Evolutionary conservation across 2,329 filamentous ascomycete genomes (phyloP).

Genomic region (Ophiostoma quercus): DNA sequence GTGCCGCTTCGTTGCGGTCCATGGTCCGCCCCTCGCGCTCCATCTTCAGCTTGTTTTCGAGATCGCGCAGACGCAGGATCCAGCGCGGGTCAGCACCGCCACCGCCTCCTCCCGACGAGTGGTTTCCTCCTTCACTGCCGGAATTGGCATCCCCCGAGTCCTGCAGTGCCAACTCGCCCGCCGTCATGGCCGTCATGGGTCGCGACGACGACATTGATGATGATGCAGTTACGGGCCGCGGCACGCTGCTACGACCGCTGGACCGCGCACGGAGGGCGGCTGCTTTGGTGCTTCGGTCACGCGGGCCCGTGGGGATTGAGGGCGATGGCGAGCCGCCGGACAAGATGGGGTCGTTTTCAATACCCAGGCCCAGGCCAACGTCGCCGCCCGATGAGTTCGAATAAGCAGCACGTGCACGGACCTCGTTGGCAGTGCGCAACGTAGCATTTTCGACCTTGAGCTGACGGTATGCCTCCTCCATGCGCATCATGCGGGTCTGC

Average conservation of each 20-base stretch:
- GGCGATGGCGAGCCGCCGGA: slow-evolving; percentile 48
- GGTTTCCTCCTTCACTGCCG: slow-evolving; percentile 32
- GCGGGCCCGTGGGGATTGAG: slow-evolving; percentile 50
- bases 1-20: slow-evolving; percentile 76
- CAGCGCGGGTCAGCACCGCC: slow-evolving; percentile 60
- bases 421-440: slow-evolving; percentile 58
- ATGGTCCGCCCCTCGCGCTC: slow-evolving; percentile 81
- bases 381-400: slow-evolving; percentile 29
- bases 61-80: slow-evolving; percentile 77
- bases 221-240: slow-evolving; percentile 26
- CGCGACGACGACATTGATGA: slow-evolving; percentile 23
- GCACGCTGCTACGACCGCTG: slow-evolving; percentile 27
- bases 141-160: slow-evolving; percentile 23
- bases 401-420: slow-evolving; percentile 47
- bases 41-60: slow-evolving; percentile 82
- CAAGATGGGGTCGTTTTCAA: slow-evolving; percentile 32
- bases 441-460: slow-evolving; percentile 65
- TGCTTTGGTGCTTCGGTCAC: slow-evolving; percentile 36
- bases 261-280: slow-evolving; percentile 25
- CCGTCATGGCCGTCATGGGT: slow-evolving; percentile 29
- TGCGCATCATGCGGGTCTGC: slow-evolving; percentile 42
- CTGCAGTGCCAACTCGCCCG: slow-evolving; percentile 30
- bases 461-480: slow-evolving; percentile 58
- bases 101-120: slow-evolving; percentile 21
- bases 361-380: slow-evolving; percentile 26